Percentiles rank a stretch among this genome's conserved stretches.
Evolutionary conservation across 805 yeast genomes (phyloP).

Genomic region (Nakazawaea wickerhamii): DNA sequence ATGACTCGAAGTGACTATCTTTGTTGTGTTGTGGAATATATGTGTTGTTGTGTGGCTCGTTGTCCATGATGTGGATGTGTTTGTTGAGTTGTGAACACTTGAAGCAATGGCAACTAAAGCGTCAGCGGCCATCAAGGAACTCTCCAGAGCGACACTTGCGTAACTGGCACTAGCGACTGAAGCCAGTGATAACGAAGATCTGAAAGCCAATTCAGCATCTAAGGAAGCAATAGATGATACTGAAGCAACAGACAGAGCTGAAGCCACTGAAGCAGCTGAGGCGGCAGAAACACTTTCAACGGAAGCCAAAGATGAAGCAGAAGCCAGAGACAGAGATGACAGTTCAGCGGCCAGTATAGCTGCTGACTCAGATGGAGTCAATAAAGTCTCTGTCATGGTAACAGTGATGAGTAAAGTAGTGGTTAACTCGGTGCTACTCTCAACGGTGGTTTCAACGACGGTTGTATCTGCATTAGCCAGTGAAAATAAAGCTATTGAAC

Average conservation of each 20-base stretch:
- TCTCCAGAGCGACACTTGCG: slow-evolving; percentile 17
- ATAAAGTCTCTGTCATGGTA: slow-evolving; percentile 40
- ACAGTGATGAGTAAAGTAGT: slow-evolving; percentile 39
- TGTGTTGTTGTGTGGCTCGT: slow-evolving; percentile 2
- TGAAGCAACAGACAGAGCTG: slow-evolving; percentile 29
- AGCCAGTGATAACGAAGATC: background rate
- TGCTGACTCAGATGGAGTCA: slow-evolving; percentile 40
- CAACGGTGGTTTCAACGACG: slow-evolving; percentile 1
- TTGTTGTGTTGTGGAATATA: slow-evolving; percentile 10
- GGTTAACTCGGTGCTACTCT: slow-evolving; percentile 20
- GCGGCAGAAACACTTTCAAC: slow-evolving; percentile 29
- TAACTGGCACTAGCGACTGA: slow-evolving; percentile 19
- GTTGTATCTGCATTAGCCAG: slow-evolving; percentile 22
- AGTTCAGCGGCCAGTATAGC: slow-evolving; percentile 20
- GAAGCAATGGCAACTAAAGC: slow-evolving; percentile 39
- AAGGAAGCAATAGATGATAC: slow-evolving; percentile 18
- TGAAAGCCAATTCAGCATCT: slow-evolving; percentile 17
- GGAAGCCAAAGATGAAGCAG: slow-evolving; percentile 12
- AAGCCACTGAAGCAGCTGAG: slow-evolving; percentile 32
- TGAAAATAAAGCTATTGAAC: slow-evolving; percentile 18
- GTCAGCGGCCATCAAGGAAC: slow-evolving; percentile 28
- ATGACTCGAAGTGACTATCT: slow-evolving; percentile 2
- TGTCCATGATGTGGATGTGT: slow-evolving; percentile 18
- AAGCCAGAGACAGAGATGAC: slow-evolving; percentile 2
- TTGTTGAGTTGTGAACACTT: slow-evolving; percentile 26